Evolutionary conservation across 2,329 filamentous ascomycete species (phyloP), one percentile per base, ranked within the genome.

Genomic region (Sordariomycetes sp.): DNA sequence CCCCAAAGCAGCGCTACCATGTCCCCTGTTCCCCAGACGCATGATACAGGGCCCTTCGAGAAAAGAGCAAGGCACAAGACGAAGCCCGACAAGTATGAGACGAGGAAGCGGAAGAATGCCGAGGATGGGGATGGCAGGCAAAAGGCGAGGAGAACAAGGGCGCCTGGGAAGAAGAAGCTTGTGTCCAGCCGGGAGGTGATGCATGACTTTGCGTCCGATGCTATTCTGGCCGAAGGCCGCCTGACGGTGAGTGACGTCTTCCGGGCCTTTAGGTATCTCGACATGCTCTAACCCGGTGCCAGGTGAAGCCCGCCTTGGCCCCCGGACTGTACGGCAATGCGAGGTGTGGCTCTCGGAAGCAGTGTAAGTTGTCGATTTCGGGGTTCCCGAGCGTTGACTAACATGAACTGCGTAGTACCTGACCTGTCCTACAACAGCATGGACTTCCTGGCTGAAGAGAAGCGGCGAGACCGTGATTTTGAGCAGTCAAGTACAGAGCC

Each of bases 41-140:
- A 22, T 24, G 22, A 50, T 6, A n/a, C 46, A n/a, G 22, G 20
- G 25, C 51, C 14, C 12, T 84, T 78, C 59, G 75, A 80, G 58
- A 82, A 75, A 63, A 72, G 72, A 53, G 69, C 76, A 20, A 76
- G 85, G 35, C 72, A 77, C 61, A 87, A 79, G 67, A 85, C 81
- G 18, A 77, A 74, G 55, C 69, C 74, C 25, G 77, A 82, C 63
- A 78, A 75, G 37, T 86, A 87, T 64, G 76, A 82, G 32, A 72
- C 72, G 59, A 70, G 64, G 61, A 68, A 65, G 64, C 66, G 61
- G 54, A 58, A 59, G 57, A n/a, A 54, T 20, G 11, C 20, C 8
- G 32, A 58, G 20, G 22, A 55, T 52, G 25, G 35, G 14, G 50
- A 35, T 24, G 43, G 55, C 54, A 68, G 63, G 52, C 65, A 67